Evolutionary conservation across 345 rosid species (phyloP).

Genomic region (Microthlaspi erraticum): DNA sequence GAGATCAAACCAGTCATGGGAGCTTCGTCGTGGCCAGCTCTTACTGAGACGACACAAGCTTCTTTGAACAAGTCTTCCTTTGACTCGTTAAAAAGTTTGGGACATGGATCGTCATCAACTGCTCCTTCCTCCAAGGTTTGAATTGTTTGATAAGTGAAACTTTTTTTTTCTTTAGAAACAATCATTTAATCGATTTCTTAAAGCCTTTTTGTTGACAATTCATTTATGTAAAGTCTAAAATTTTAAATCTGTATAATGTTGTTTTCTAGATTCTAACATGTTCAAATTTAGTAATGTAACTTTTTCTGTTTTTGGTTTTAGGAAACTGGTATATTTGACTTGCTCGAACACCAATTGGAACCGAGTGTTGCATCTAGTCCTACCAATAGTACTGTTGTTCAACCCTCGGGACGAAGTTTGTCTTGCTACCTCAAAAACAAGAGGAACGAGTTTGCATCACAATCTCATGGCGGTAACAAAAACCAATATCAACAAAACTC

Average conservation of each 20-base stretch:
- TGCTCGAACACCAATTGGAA: background rate
- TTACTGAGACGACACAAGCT: slow-evolving; percentile 58
- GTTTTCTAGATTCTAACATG: too few relatives aligned
- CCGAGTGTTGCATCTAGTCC: slow-evolving; percentile 17
- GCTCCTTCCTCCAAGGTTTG: slow-evolving; percentile 11
- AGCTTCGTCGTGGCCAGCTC: slow-evolving; percentile 68
- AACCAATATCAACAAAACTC: slow-evolving; percentile 59
- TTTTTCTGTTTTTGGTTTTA: slow-evolving; percentile 9
- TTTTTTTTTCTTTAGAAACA: too few relatives aligned
- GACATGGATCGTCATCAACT: background rate
- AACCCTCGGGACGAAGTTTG: slow-evolving; percentile 45
- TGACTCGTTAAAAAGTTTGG: too few relatives aligned
- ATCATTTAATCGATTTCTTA: too few relatives aligned
- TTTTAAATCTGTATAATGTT: too few relatives aligned
- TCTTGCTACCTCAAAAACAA: slow-evolving; percentile 18
- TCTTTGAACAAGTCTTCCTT: slow-evolving; percentile 24
- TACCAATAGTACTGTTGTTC: slow-evolving; percentile 46
- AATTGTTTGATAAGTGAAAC: background rate
- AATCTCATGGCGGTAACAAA: slow-evolving; percentile 52
- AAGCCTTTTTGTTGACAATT: too few relatives aligned
- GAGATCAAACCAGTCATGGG: slow-evolving; percentile 59
- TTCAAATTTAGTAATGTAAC: background rate
- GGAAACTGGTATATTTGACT: slow-evolving; percentile 42
- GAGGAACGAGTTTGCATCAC: slow-evolving; percentile 50
- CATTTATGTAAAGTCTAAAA: too few relatives aligned